phyloP scores from a whole-genome alignment of 108 stramenopile genomes.

The Conticribra weissflogii region DNA sequence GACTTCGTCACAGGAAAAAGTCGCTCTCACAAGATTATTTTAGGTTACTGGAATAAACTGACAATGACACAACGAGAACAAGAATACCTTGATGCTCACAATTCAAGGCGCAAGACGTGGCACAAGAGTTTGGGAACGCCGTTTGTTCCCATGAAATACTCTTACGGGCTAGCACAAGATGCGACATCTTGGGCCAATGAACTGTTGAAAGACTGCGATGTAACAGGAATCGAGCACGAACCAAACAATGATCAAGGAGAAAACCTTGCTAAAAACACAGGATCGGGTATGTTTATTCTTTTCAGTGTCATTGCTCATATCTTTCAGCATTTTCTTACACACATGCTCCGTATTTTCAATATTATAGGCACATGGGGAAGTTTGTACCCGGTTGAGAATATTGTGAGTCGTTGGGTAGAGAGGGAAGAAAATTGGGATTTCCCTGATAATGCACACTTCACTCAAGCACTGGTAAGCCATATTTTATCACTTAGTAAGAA shows the following conservation, averaged over 20 bases:
- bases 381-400: slow-evolving; percentile 44
- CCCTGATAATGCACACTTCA: slow-evolving; percentile 43
- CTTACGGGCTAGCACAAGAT: slow-evolving; percentile 17
- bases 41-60: slow-evolving; percentile 32
- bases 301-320: background rate
- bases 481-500: too few species aligned
- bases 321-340: background rate
- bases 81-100: slow-evolving; percentile 41
- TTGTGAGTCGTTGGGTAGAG: slow-evolving; percentile 40
- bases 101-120: slow-evolving; percentile 27
- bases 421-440: slow-evolving; percentile 30
- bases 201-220: slow-evolving; percentile 34
- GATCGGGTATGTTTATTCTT: too few species aligned
- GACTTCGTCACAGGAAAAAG: slow-evolving; percentile 27
- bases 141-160: slow-evolving; percentile 39
- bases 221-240: slow-evolving; percentile 38
- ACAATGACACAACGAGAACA: slow-evolving; percentile 32
- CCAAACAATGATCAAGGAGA: slow-evolving; percentile 28
- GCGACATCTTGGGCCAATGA: slow-evolving; percentile 33
- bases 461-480: slow-evolving; percentile 36
- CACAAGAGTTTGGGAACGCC: slow-evolving; percentile 11
- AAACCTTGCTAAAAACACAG: slow-evolving; percentile 37
- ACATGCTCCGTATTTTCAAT: background rate
- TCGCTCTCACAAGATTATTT: slow-evolving; percentile 24
- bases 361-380: slow-evolving; percentile 19